A percentile compares a stretch with the other conserved stretches of the same genome.
Conservation (phyloP, 2,329 filamentous ascomycete genomes). For the Davidsoniella virescens region DNA sequence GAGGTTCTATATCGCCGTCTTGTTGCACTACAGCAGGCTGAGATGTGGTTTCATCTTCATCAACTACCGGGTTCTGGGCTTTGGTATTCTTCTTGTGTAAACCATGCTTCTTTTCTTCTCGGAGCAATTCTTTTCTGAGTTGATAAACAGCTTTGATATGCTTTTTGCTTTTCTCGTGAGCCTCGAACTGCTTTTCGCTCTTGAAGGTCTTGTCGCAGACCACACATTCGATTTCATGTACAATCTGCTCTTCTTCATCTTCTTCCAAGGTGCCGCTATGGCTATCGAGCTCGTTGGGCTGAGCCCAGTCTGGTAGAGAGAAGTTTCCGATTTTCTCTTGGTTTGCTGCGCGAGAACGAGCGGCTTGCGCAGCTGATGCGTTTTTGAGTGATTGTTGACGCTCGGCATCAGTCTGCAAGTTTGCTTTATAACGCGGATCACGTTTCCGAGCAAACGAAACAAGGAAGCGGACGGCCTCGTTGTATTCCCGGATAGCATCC, state of each 20-base stretch:
- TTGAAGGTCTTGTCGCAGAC: constrained; percentile 69
- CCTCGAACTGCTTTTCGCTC: constrained; percentile 80
- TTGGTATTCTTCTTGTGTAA: not conserved
- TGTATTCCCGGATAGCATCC: constrained; percentile 73
- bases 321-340: constrained; percentile 46
- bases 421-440: constrained; percentile 69
- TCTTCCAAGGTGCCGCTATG: constrained; percentile 39
- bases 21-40: not conserved
- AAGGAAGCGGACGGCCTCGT: constrained; percentile 74
- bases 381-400: constrained; percentile 63
- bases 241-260: constrained; percentile 33
- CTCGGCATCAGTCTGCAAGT: constrained; percentile 62
- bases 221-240: constrained; percentile 54
- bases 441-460: constrained; percentile 81
- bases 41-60: constrained; percentile 17
- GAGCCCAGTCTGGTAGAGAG: constrained; percentile 21
- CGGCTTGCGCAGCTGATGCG: constrained; percentile 69
- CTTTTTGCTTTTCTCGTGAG: constrained; percentile 94
- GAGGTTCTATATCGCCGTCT: not conserved
- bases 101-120: constrained; percentile 43
- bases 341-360: constrained; percentile 65
- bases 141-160: constrained; percentile 75
- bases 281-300: constrained; percentile 39
- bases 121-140: constrained; percentile 65
- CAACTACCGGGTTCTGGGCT: constrained; percentile 13